A percentile compares a stretch with the other conserved stretches of the same genome.
These are phyloP conservation scores for Chytriomyces sp. DNA, from an alignment of 192 early-diverging fungal species.

Conservation along the genomic window DNA sequence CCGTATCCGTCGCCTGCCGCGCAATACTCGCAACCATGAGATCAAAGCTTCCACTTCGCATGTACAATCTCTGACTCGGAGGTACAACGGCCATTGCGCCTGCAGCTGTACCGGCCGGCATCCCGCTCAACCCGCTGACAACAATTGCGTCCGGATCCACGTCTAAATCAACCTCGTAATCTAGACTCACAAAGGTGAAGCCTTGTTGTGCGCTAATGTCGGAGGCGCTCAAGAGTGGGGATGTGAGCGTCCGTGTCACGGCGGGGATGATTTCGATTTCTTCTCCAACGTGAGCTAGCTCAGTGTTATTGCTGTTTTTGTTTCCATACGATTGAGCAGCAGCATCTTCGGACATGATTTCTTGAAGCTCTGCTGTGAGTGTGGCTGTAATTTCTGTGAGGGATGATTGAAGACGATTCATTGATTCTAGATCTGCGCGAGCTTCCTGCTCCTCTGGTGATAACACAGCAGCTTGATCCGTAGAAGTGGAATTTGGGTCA, in stretches of 20 bases:
- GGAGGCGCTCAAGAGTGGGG: conserved; percentile 15
- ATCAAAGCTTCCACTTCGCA: conserved; percentile 22
- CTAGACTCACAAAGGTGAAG: conserved; percentile 39
- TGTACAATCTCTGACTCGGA: neutral
- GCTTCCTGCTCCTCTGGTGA: neutral
- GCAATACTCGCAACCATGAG: neutral
- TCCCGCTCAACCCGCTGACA: conserved; percentile 3
- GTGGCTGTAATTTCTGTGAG: neutral
- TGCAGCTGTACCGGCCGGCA: neutral
- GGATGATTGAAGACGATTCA: neutral
- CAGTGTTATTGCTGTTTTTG: neutral
- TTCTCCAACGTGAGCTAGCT: conserved; percentile 20
- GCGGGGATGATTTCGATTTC: conserved; percentile 36
- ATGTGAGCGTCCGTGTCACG: conserved; percentile 24
- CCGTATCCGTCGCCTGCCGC: neutral
- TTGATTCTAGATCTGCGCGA: neutral
- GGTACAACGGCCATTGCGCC: conserved; percentile 17
- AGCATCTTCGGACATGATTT: too few species aligned
- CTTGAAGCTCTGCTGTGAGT: neutral
- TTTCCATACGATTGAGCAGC: too few species aligned
- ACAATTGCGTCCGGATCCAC: conserved; percentile 4
- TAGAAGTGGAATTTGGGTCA: neutral
- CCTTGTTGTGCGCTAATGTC: conserved; percentile 11
- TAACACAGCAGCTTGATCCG: neutral
- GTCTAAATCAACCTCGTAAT: conserved; percentile 39